Conservation (phyloP, 352 stramenopile genomes). For the Phytopythium cucurbitacearum region DNA sequence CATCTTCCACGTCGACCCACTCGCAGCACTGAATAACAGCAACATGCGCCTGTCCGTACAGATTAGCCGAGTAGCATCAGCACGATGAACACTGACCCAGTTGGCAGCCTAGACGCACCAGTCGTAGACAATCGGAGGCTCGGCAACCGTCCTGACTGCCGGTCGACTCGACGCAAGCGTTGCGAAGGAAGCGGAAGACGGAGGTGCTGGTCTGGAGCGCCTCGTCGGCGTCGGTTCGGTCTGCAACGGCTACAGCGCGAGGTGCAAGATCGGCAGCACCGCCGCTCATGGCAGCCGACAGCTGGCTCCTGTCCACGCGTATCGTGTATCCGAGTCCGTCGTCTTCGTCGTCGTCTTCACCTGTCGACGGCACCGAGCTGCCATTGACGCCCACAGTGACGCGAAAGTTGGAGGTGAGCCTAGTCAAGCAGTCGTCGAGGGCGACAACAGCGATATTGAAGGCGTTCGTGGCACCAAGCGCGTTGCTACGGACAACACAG, state of each 20-base stretch:
- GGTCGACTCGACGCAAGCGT: constrained; percentile 44
- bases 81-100: constrained; percentile 7
- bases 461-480: too few species aligned
- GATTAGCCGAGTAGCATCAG: constrained; percentile 7
- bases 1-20: constrained; percentile 63
- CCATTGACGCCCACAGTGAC: not conserved
- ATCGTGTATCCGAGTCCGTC: constrained; percentile 76
- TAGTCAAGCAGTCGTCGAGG: too few species aligned
- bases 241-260: constrained; percentile 21
- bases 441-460: too few species aligned
- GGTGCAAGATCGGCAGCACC: constrained; percentile 19
- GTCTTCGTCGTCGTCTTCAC: constrained; percentile 31
- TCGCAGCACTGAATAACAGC: constrained; percentile 32
- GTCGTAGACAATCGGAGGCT: constrained; percentile 15
- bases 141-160: constrained; percentile 50
- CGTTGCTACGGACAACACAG: not conserved
- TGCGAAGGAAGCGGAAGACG: constrained; percentile 68
- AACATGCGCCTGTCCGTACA: constrained; percentile 30
- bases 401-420: too few species aligned
- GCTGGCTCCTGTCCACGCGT: constrained; percentile 27
- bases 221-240: constrained; percentile 4
- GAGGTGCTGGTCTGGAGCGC: constrained; percentile 26
- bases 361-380: constrained; percentile 1
- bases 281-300: constrained; percentile 15
- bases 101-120: constrained; percentile 8